These are phyloP conservation scores for Schrenkiella parvula DNA, from an alignment of 345 rosid genomes.

Conservation along the genomic window DNA sequence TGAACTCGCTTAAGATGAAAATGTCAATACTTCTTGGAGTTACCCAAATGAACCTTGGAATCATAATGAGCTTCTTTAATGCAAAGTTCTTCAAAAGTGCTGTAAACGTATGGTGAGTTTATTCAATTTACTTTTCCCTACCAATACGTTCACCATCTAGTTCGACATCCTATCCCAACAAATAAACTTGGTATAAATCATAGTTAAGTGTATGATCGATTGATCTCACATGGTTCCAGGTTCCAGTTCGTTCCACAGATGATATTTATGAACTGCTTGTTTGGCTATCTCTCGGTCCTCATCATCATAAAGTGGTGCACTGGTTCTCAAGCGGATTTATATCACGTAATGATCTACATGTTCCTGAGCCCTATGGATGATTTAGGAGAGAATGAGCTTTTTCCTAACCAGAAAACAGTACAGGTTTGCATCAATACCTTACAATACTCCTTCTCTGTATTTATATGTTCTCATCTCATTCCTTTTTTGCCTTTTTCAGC, in stretches of 20 bases:
- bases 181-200: neutral
- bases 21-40: slow-evolving; percentile 98
- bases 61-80: slow-evolving; percentile 82
- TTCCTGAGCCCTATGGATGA: slow-evolving; percentile 92
- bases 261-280: slow-evolving; percentile 81
- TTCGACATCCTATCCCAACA: slow-evolving; percentile 2
- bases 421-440: slow-evolving; percentile 50
- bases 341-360: slow-evolving; percentile 95
- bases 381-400: slow-evolving; percentile 86
- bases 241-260: slow-evolving; percentile 93
- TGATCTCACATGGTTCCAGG: slow-evolving; percentile 49
- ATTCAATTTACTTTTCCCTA: neutral
- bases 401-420: slow-evolving; percentile 61
- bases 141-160: neutral
- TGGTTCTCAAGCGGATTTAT: slow-evolving; percentile 92
- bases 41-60: slow-evolving; percentile 97
- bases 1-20: slow-evolving; percentile 97
- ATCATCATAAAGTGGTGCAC: slow-evolving; percentile 85
- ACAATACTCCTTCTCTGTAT: neutral
- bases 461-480: neutral
- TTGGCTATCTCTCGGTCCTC: slow-evolving; percentile 86
- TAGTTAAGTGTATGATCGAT: neutral
- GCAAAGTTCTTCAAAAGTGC: slow-evolving; percentile 64
- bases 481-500: slow-evolving; percentile 46
- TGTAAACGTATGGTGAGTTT: slow-evolving; percentile 64